These are phyloP conservation scores for Termitomyces sp. DNA, from an alignment of 768 basidiomycete species.

Conservation along the genomic window DNA sequence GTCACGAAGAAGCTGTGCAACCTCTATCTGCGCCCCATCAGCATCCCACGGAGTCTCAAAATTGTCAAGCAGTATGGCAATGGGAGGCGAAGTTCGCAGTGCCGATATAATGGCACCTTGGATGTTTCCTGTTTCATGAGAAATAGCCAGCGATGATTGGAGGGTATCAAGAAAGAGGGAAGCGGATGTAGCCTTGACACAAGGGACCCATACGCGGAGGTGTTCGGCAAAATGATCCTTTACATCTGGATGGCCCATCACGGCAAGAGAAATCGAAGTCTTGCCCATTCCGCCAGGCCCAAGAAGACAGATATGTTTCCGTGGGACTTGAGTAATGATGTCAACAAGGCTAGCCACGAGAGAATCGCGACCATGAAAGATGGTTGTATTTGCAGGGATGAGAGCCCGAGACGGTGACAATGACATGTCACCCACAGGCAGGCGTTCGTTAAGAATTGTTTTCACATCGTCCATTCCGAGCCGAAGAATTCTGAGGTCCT, in stretches of 20 bases:
- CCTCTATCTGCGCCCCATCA: neutral
- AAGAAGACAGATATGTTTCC: constrained; percentile 16
- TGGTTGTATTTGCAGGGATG: constrained; percentile 9
- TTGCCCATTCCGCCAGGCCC: constrained; percentile 29
- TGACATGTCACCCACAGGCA: too few relatives aligned
- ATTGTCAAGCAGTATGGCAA: neutral
- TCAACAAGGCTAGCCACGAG: constrained; percentile 6
- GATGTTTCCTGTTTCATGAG: constrained; percentile 9
- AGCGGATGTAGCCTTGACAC: constrained; percentile 16
- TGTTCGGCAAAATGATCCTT: too few relatives aligned
- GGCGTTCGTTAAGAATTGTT: too few relatives aligned
- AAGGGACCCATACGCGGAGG: constrained; percentile 24
- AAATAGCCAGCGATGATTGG: constrained; percentile 14
- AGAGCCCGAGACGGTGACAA: neutral
- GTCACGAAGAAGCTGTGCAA: too few relatives aligned
- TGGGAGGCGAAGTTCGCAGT: constrained; percentile 11
- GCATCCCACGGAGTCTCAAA: neutral
- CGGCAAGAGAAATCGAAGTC: constrained; percentile 28
- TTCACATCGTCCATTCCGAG: too few relatives aligned
- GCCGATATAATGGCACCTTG: constrained; percentile 14
- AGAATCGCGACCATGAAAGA: constrained; percentile 15
- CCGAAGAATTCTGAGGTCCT: too few relatives aligned
- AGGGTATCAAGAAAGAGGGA: constrained; percentile 18
- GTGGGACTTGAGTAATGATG: neutral
- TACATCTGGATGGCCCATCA: constrained; percentile 19